Base-by-base conservation (phyloP, 208 protist species). In the Crithidia sp. region DNA sequence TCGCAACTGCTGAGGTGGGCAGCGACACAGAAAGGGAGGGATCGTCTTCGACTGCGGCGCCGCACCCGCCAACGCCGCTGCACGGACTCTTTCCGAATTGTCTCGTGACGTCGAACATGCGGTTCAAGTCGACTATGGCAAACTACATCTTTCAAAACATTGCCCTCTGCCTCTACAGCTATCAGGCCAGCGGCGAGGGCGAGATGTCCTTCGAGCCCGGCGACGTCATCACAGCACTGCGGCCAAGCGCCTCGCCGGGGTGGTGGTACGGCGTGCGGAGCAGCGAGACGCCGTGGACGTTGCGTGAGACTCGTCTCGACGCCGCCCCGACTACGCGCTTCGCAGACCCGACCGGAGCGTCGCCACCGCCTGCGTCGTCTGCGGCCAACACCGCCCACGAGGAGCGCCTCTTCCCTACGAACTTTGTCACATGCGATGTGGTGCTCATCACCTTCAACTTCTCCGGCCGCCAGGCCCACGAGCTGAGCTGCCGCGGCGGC, bases 221-320 rank as follows among this genome's bases (percentile, higher is more conserved):
- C 3, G 90, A 93, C 56, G 55, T 90, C 6, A 76, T 95, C 47
- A 87, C 76, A 9, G 83, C 87, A 5, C 62, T 90, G 17, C 79
- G 81, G 4, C 84, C 82, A 16, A 80, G 86, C 57, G 53, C 77
- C 10, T 76, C 74, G 9, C 84, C 74, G 13, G 90, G 90, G 16
- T 95, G 88, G 90, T 95, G 90, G 90, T 89, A 72, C 69, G 87
- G 86, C 60, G 67, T 87, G 52, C 89, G 89, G 45, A 79, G 63
- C 61, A 19, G 7, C 45, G 63, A 62, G 0, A 67, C 74, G 5
- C 5, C 50, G 62, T 81, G 68, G 70, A 56, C 71, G 63, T 47
- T 68, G 43, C 63, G 72, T 43, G 4, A 56, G 36, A 12, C 28
- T 17, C 14, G 61, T 7, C 36, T 2, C 43, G 2, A 12, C 39